Percentiles rank a stretch among this genome's conserved stretches.
phyloP scores from a whole-genome alignment of 306 rosid species.

The Medicago ruthenica region DNA sequence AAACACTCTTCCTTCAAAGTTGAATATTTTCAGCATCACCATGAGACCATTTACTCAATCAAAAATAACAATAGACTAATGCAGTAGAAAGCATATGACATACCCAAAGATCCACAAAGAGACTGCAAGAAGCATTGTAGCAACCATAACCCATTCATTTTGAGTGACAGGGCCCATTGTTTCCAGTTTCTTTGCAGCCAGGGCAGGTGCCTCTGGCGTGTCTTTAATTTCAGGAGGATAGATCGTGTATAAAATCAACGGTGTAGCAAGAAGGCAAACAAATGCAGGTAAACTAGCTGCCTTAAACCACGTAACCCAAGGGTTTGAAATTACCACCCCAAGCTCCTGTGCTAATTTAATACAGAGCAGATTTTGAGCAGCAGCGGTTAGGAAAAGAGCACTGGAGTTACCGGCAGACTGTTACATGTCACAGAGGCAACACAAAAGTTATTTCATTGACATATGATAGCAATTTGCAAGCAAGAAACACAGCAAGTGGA shows the following conservation, averaged over 20 bases:
- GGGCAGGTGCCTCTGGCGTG: conserved; percentile 96
- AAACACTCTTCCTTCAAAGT: conserved; percentile 22
- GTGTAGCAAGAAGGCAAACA: conserved; percentile 73
- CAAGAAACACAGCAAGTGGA: conserved; percentile 15
- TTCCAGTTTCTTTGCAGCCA: conserved; percentile 82
- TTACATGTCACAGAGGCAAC: conserved; percentile 54
- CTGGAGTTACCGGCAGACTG: conserved; percentile 95
- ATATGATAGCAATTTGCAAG: conserved; percentile 32
- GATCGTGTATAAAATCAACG: conserved; percentile 78
- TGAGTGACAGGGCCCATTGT: conserved; percentile 80
- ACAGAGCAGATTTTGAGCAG: conserved; percentile 95
- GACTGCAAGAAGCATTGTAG: conserved; percentile 93
- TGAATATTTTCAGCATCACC: conserved; percentile 34
- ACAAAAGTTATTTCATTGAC: conserved; percentile 49
- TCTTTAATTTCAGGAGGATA: conserved; percentile 92
- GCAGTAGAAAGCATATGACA: conserved; percentile 30
- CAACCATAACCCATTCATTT: conserved; percentile 86
- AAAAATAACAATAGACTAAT: conserved; percentile 33
- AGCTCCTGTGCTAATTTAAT: conserved; percentile 86
- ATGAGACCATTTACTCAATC: not conserved
- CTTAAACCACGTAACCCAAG: conserved; percentile 94
- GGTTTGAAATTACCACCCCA: conserved; percentile 75
- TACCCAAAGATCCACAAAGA: conserved; percentile 97
- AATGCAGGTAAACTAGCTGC: conserved; percentile 88
- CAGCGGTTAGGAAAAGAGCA: conserved; percentile 99